Base-by-base conservation (phyloP, 1,139 yeast species). In the Debaryomycetaceae sp. region DNA sequence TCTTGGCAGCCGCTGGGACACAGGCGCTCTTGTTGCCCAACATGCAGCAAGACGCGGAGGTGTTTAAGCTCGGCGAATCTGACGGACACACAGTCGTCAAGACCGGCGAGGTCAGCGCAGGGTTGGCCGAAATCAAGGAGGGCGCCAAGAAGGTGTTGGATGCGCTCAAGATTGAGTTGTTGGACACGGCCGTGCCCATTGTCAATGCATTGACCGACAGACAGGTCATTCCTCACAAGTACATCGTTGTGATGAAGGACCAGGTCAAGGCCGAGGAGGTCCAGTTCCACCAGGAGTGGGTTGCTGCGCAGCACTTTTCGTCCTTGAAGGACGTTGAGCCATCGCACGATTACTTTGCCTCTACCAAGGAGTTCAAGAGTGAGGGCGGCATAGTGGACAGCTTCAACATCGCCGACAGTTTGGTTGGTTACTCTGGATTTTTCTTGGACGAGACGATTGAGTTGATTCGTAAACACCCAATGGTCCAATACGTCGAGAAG, bases 201-300 rank as follows among this genome's bases (percentile, higher is more conserved):
- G 52, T 75, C 51, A 65, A 70, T 39, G 57, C 70, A 42, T 71
- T 67, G 44, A 53, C 65, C 39, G 72, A 71, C 48, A 69, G 76
- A 47, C 78, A 80, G 53, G 56, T 77, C 43, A 78, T 88, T 55
- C 87, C 90, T 42, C 81, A 87, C 72, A 83, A 86, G 61, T 90
- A 87, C 70, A 87, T 88, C 50, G 87, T 90, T 51, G 89, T 87
- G 41, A 81, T 88, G 70, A 88, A 87, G 73, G 78, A 80, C 42
- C 79, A 72, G 43, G 70, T 81, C 40, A 59, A 75, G 30, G 63
- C 71, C 23, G 78, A 78, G 36, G 77, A 77, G 47, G 68, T 80
- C 33, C 71, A 72, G 31, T 75, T 78, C 71, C 96, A 89, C 70
- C 77, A 76, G 58, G 76, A 77, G 56, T 76, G 86, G 82, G 80